Evolutionary conservation across 305 asterid genomes (phyloP), one percentile per base, ranked within the genome.

Genomic region (Fraxinus paxiana): DNA sequence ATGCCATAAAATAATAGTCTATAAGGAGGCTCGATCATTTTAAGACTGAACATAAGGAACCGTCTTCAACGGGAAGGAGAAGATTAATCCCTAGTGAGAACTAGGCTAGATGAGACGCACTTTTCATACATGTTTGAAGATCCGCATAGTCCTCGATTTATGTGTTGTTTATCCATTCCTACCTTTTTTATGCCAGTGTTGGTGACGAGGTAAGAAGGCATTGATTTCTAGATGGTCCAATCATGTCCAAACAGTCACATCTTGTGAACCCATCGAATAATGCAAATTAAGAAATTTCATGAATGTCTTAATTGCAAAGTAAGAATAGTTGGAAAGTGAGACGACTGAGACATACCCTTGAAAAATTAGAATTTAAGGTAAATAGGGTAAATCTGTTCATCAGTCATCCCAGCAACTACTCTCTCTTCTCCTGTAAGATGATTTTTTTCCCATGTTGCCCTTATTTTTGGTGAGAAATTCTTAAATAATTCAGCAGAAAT

Each of bases 271-370:
- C 1, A 1, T 51, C 5, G 63, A 5, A 4, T 51, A n/a, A 51
- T 17, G 22, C 31, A 20, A 20, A 59, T 59, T 22, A 59, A 59
- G 31, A 59, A 59, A 20, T 59, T 0, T 59, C 7, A 59, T 59
- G 15, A 61, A 2, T 72, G 41, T 85, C 85, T 83, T 81, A 43
- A 76, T 43, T 79, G 30, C 35, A 70, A 86, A 79, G 78, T 79
- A 72, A 84, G 28, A 71, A 33, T 4, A 74, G 80, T 73, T 75
- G 79, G 77, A 79, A 41, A 63, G 51, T 41, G 17, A 26, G 43
- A 56, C 18, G 4, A 17, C 15, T 18, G 20, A 69, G 48, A 48
- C n/a, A 63, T 56, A 28, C 33, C 20, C 30, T 37, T 56, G 0
- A 28, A 59, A 73, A 73, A 37, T 38, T 82, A 77, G 1, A 17